Conservation (phyloP, 108 stramenopile genomes). For the Nannochloropsis gaditana region DNA sequence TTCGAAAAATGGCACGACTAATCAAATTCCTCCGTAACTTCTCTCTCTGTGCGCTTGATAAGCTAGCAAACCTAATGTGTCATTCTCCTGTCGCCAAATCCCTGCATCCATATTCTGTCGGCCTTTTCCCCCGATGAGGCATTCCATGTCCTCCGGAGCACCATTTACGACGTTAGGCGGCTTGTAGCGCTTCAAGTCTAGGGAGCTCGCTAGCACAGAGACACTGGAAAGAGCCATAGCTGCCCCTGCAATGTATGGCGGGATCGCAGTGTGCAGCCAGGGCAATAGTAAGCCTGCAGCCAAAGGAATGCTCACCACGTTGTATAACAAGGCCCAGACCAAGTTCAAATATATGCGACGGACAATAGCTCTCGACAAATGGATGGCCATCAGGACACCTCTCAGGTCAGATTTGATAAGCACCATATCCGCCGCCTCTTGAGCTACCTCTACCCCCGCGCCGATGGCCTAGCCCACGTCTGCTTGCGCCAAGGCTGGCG, state of each 20-base stretch:
- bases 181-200: constrained; percentile 40
- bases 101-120: too few relatives aligned
- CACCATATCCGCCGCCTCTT: constrained; percentile 95
- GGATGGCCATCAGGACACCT: constrained; percentile 78
- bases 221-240: constrained; percentile 36
- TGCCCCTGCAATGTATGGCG: background rate
- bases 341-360: constrained; percentile 79
- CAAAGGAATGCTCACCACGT: constrained; percentile 81
- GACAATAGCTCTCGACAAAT: constrained; percentile 66
- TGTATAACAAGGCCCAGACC: constrained; percentile 88
- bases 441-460: constrained; percentile 86
- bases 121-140: too few relatives aligned
- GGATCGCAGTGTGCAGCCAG: constrained; percentile 42
- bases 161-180: constrained; percentile 19
- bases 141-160: too few relatives aligned
- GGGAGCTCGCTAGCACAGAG: constrained; percentile 42
- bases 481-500: constrained; percentile 81
- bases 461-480: constrained; percentile 94
- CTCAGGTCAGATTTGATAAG: constrained; percentile 74
- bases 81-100: too few relatives aligned
- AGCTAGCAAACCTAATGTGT: too few relatives aligned
- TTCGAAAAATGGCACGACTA: too few relatives aligned
- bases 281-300: constrained; percentile 91
- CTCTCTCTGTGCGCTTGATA: too few relatives aligned
- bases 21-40: too few relatives aligned